phyloP scores from a whole-genome alignment of 306 rosid genomes.

The Acmispon strigosus region DNA sequence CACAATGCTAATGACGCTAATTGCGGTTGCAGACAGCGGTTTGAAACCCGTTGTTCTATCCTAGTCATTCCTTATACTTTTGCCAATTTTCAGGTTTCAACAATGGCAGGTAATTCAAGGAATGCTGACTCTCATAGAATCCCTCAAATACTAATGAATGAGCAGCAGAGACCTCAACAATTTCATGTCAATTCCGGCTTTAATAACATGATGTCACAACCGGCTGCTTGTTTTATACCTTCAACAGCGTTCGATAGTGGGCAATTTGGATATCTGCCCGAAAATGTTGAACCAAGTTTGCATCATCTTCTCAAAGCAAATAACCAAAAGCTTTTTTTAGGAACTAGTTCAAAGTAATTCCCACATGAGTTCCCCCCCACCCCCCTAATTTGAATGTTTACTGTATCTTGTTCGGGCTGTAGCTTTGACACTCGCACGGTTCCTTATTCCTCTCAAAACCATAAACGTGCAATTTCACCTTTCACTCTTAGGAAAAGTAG shows the following conservation, averaged over 20 bases:
- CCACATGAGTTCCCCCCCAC: not conserved
- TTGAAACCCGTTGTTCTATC: not conserved
- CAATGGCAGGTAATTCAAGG: conserved; percentile 8
- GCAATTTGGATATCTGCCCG: not conserved
- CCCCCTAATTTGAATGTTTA: not conserved
- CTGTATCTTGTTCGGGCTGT: not conserved
- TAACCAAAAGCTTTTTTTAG: conserved; percentile 1
- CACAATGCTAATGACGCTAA: too few species aligned
- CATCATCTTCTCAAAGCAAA: not conserved
- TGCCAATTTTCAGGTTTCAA: conserved; percentile 32
- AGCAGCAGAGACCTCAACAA: conserved; percentile 24
- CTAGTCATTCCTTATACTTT: not conserved
- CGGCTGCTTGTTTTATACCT: conserved; percentile 1
- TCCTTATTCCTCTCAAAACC: not conserved
- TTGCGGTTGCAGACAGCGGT: too few species aligned
- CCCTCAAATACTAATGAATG: conserved; percentile 14
- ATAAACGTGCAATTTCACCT: not conserved
- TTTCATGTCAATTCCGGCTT: conserved; percentile 6
- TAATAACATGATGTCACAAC: conserved; percentile 7
- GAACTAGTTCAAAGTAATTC: conserved; percentile 32
- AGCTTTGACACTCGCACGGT: not conserved
- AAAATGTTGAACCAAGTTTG: conserved; percentile 10
- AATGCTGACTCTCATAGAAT: not conserved
- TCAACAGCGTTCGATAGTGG: not conserved
- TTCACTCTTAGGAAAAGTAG: too few species aligned